A percentile compares a stretch with the other conserved stretches of the same genome.
Conservation (phyloP, 1,284 basidiomycete species). For the Phellopilus nigrolimitatus region DNA sequence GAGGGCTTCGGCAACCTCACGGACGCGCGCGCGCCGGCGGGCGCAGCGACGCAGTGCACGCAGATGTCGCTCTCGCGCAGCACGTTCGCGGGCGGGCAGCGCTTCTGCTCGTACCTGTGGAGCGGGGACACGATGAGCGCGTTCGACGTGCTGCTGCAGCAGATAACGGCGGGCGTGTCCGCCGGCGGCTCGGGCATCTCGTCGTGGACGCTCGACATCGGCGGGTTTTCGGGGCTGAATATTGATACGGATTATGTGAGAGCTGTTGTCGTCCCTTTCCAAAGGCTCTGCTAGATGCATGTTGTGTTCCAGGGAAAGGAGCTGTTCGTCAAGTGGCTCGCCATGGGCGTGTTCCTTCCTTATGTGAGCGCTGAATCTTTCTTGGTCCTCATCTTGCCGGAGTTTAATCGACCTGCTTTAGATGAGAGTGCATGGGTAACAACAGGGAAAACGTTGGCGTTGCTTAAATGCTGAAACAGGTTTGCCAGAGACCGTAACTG, state of each 20-base stretch:
- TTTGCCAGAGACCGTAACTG: slow-evolving; percentile 30
- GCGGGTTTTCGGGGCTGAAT: slow-evolving; percentile 36
- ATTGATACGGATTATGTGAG: slow-evolving; percentile 31
- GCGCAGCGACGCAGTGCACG: slow-evolving; percentile 27
- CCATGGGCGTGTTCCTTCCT: slow-evolving; percentile 38
- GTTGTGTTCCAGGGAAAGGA: slow-evolving; percentile 29
- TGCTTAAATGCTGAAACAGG: not conserved
- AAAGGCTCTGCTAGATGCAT: not conserved
- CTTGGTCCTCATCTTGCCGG: not conserved
- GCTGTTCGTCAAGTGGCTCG: slow-evolving; percentile 38
- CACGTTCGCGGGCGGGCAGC: slow-evolving; percentile 37
- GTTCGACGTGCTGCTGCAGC: slow-evolving; percentile 36
- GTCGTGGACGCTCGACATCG: slow-evolving; percentile 39
- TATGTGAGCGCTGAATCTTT: slow-evolving; percentile 29
- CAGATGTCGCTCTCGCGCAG: slow-evolving; percentile 39
- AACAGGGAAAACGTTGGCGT: not conserved
- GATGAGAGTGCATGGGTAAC: slow-evolving; percentile 39
- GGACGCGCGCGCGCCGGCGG: slow-evolving; percentile 14
- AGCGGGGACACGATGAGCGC: slow-evolving; percentile 36
- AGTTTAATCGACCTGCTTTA: slow-evolving; percentile 14
- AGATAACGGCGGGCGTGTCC: slow-evolving; percentile 36
- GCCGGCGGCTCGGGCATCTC: slow-evolving; percentile 37
- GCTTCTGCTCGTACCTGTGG: slow-evolving; percentile 41
- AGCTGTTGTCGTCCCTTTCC: not conserved
- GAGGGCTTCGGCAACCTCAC: slow-evolving; percentile 32